Conservation (phyloP, 768 basidiomycete genomes). For the Rossbeevera mucosa region DNA sequence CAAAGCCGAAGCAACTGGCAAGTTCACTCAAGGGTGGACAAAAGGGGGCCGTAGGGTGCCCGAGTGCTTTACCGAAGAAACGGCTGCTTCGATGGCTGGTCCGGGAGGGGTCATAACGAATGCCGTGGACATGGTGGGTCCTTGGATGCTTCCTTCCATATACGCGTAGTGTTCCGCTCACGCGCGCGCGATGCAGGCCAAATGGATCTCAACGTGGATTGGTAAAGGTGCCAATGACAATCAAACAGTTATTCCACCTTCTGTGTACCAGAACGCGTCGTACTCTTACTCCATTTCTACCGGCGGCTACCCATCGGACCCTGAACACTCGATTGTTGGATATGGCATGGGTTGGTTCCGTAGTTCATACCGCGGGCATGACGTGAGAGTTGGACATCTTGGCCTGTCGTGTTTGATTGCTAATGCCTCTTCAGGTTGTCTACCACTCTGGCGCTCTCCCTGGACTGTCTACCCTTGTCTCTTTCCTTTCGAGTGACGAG, state of each 20-base stretch:
- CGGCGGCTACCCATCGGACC: slow-evolving; percentile 2
- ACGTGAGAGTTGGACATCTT: slow-evolving; percentile 25
- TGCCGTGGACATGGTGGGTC: slow-evolving; percentile 39
- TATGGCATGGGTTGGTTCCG: slow-evolving; percentile 44
- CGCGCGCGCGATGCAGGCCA: slow-evolving; percentile 22
- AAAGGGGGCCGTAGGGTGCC: slow-evolving; percentile 32
- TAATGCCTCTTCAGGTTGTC: slow-evolving; percentile 26
- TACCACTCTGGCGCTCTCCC: slow-evolving; percentile 33
- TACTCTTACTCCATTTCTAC: slow-evolving; percentile 27
- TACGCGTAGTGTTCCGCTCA: background rate
- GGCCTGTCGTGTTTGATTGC: background rate
- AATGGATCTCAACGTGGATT: slow-evolving; percentile 37
- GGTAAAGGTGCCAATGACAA: slow-evolving; percentile 31
- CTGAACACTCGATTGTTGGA: slow-evolving; percentile 27
- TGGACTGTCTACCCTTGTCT: slow-evolving; percentile 29
- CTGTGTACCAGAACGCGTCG: slow-evolving; percentile 29
- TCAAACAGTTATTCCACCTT: slow-evolving; percentile 30
- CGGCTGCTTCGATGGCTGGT: slow-evolving; percentile 29
- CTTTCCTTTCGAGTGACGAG: slow-evolving; percentile 34
- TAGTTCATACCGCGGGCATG: slow-evolving; percentile 36
- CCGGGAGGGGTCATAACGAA: slow-evolving; percentile 42
- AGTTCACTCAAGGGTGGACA: slow-evolving; percentile 33
- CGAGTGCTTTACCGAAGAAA: slow-evolving; percentile 25
- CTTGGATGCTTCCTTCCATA: background rate
- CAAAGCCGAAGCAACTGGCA: slow-evolving; percentile 31